These are phyloP conservation scores for Sphagnurus paluster DNA, from an alignment of 1,284 basidiomycete genomes.

Conservation along the genomic window DNA sequence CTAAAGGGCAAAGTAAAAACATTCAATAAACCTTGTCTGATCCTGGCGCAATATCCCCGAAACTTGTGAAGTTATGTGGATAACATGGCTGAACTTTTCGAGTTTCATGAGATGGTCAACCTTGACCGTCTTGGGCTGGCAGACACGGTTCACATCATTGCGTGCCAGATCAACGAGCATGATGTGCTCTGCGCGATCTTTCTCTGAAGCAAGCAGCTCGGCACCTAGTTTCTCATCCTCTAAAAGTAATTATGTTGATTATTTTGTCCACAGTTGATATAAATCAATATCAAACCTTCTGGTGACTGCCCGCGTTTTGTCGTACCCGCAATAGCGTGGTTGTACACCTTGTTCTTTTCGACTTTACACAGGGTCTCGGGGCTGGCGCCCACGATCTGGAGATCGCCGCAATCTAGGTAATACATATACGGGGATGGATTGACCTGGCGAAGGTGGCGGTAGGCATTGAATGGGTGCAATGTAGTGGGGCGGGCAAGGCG, in stretches of 20 bases:
- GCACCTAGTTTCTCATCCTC: slow-evolving; percentile 86
- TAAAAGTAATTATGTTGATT: slow-evolving; percentile 30
- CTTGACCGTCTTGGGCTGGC: slow-evolving; percentile 92
- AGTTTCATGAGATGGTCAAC: slow-evolving; percentile 95
- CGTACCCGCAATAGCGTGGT: slow-evolving; percentile 98
- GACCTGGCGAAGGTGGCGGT: slow-evolving; percentile 88
- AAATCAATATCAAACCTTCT: slow-evolving; percentile 59
- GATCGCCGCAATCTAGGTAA: slow-evolving; percentile 91
- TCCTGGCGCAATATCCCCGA: slow-evolving; percentile 86
- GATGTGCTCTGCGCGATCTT: slow-evolving; percentile 97
- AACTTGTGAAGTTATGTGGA: slow-evolving; percentile 95
- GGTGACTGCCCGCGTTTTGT: slow-evolving; percentile 83
- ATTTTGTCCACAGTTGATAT: neutral
- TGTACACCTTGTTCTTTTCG: slow-evolving; percentile 88
- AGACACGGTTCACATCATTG: slow-evolving; percentile 99
- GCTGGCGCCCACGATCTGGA: slow-evolving; percentile 95
- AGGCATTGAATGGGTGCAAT: slow-evolving; percentile 97
- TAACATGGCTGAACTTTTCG: slow-evolving; percentile 98
- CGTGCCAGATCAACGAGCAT: slow-evolving; percentile 99
- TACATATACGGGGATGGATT: slow-evolving; percentile 99
- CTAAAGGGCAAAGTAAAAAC: no score
- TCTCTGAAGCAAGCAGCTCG: slow-evolving; percentile 80
- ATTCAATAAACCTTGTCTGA: slow-evolving; percentile 83
- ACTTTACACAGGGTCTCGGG: slow-evolving; percentile 99
- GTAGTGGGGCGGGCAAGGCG: slow-evolving; percentile 82